phyloP scores from a whole-genome alignment of 768 basidiomycete genomes.

The Tephrocybe sp. region DNA sequence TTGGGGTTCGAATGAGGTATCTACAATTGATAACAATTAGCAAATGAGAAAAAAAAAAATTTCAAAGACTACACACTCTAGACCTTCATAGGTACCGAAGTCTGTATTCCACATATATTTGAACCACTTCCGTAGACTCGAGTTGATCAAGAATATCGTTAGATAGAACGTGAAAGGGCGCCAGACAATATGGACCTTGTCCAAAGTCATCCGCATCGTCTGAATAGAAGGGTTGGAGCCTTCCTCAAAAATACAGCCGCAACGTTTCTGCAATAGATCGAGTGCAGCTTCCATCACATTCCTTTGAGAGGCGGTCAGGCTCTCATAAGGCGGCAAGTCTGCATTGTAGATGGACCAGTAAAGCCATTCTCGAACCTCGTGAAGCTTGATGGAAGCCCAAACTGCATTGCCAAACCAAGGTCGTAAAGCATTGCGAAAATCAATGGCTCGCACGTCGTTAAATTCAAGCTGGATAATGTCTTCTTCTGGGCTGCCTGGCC shows the following conservation, averaged over 20 bases:
- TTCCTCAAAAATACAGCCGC: conserved; percentile 61
- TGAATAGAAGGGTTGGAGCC: conserved; percentile 49
- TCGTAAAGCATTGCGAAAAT: conserved; percentile 66
- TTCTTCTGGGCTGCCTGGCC: conserved; percentile 64
- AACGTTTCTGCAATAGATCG: conserved; percentile 64
- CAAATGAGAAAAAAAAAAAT: background rate
- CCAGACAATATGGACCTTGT: conserved; percentile 64
- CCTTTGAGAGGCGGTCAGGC: conserved; percentile 43
- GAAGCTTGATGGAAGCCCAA: conserved; percentile 66
- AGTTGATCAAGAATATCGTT: conserved; percentile 46
- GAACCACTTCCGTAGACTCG: conserved; percentile 42
- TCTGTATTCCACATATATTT: conserved; percentile 37
- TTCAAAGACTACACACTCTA: conserved; percentile 53
- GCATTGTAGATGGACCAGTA: conserved; percentile 82
- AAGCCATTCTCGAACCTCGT: conserved; percentile 71
- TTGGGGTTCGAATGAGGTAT: conserved; percentile 73
- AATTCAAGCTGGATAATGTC: conserved; percentile 51
- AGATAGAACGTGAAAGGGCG: conserved; percentile 71
- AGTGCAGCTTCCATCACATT: conserved; percentile 58
- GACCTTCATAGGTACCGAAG: conserved; percentile 49
- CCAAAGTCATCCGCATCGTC: conserved; percentile 73
- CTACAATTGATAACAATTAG: conserved; percentile 29
- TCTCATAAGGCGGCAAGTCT: conserved; percentile 49
- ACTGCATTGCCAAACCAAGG: conserved; percentile 77
- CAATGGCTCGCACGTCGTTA: conserved; percentile 68